Percentiles rank a stretch among this genome's conserved stretches.
Evolutionary conservation across 2,329 filamentous ascomycete species (phyloP).

Genomic region (Alternaria conjuncta): DNA sequence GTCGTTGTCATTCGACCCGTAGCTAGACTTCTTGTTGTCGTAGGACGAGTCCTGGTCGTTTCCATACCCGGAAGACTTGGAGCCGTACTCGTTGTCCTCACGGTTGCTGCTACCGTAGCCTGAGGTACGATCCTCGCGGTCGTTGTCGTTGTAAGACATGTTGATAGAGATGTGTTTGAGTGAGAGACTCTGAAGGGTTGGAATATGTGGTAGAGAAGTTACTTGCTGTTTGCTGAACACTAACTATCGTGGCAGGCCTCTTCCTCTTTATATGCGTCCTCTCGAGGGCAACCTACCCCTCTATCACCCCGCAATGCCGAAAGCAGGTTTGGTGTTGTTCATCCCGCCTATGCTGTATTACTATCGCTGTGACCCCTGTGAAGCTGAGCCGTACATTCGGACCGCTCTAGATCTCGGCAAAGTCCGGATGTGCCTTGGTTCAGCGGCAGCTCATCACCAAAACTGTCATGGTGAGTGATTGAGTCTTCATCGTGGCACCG

Average conservation of each 20-base stretch:
- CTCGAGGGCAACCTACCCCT: neutral
- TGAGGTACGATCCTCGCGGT: constrained; percentile 5
- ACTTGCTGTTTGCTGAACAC: neutral
- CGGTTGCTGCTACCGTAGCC: constrained; percentile 10
- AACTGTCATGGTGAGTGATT: neutral
- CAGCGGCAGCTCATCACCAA: neutral
- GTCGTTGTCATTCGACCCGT: constrained; percentile 6
- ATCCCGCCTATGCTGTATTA: neutral
- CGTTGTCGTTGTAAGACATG: constrained; percentile 17
- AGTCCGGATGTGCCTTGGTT: neutral
- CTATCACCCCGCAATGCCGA: constrained; percentile 3
- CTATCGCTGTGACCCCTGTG: constrained; percentile 3
- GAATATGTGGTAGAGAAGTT: neutral
- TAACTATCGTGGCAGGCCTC: neutral
- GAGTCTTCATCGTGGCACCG: neutral
- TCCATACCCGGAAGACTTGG: constrained; percentile 10
- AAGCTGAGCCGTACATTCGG: constrained; percentile 2
- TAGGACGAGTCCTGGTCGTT: constrained; percentile 12
- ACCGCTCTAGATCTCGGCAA: constrained; percentile 8
- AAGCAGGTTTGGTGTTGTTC: constrained; percentile 3
- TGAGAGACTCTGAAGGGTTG: neutral
- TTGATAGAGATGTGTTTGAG: neutral
- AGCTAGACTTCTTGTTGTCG: constrained; percentile 5
- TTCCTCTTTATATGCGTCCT: neutral
- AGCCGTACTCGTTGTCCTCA: constrained; percentile 9